Base-by-base conservation (phyloP, 495 filamentous ascomycete genomes). In the Daldinia vernicosa region DNA sequence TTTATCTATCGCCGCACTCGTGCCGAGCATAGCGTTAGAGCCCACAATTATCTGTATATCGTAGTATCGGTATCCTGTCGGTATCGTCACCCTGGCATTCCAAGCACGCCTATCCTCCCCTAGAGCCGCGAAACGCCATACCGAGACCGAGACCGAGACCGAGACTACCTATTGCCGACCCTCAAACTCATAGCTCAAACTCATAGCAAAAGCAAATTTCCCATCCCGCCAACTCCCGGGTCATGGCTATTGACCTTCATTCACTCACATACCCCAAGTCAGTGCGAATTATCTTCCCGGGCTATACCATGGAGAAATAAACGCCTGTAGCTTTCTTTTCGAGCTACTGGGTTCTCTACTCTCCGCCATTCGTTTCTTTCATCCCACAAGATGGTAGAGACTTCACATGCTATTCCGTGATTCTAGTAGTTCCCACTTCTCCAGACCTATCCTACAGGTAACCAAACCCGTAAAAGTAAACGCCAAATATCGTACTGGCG, bases 401-500 rank as follows among this genome's bases (percentile, higher is more conserved):
- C 4, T 2, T 28, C 1, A 53, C 50, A 24, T 22, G 9, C 26
- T 15, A 17, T 53, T 30, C 50, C 50, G 12, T 30, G 22, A 17
- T 14, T 53, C 24, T 53, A 30, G 4, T 53, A 30, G 17, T 53
- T 22, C 33, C n/a, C 55, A 39, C 33, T 17, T 22, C 33, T 28
- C 55, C 55, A 54, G 57, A 30, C 50, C 43, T n/a, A 56, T 61
- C 51, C 30, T 33, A 30, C 50, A 61, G 40, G 39, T 60, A 33
- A 50, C 17, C 45, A 52, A 60, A 30, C n/a, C 28, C n/a, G 43
- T 50, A 33, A 14, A 58, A 58, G 33, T 15, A 14, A n/a, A 17
- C 39, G 28, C 24, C 59, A 37, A 62, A 17, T 39, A 26, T 26
- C 14, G 24, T 52, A 45, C 27, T 30, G 27, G 27, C 27, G 24